Evolutionary conservation across 164 flowering plant species (phyloP).

Genomic region (Berberis vulgaris): DNA sequence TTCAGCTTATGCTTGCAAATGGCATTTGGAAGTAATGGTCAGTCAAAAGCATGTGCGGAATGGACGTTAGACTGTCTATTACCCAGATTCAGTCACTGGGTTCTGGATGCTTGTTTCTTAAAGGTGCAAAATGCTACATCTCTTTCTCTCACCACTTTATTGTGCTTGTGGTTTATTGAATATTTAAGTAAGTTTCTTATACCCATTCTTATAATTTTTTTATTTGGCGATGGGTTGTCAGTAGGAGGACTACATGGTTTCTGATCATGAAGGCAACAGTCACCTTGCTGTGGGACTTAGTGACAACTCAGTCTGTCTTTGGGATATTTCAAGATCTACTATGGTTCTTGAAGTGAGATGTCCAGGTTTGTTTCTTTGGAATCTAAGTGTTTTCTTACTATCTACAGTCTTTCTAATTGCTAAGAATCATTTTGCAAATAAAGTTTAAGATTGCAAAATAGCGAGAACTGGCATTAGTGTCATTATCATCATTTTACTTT

Average conservation of each 20-base stretch:
- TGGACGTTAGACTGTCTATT: slow-evolving; percentile 33
- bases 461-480: too few species aligned
- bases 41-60: slow-evolving; percentile 9
- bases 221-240: slow-evolving; percentile 13
- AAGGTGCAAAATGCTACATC: slow-evolving; percentile 31
- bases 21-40: slow-evolving; percentile 5
- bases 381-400: not conserved
- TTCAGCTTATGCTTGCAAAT: slow-evolving; percentile 29
- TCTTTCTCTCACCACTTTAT: not conserved
- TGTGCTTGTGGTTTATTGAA: not conserved
- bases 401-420: not conserved
- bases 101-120: slow-evolving; percentile 73
- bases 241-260: slow-evolving; percentile 22
- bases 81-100: slow-evolving; percentile 76
- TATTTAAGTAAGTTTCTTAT: not conserved
- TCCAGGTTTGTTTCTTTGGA: slow-evolving; percentile 47
- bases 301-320: slow-evolving; percentile 62
- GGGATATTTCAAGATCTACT: slow-evolving; percentile 44
- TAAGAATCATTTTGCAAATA: not conserved
- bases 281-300: slow-evolving; percentile 82
- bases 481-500: too few species aligned
- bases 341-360: slow-evolving; percentile 45
- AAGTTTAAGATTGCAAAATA: too few species aligned
- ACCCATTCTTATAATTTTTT: slow-evolving; percentile 1
- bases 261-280: slow-evolving; percentile 13